Base-by-base conservation (phyloP, 2,329 filamentous ascomycete genomes). In the Cladosporium sp. region DNA sequence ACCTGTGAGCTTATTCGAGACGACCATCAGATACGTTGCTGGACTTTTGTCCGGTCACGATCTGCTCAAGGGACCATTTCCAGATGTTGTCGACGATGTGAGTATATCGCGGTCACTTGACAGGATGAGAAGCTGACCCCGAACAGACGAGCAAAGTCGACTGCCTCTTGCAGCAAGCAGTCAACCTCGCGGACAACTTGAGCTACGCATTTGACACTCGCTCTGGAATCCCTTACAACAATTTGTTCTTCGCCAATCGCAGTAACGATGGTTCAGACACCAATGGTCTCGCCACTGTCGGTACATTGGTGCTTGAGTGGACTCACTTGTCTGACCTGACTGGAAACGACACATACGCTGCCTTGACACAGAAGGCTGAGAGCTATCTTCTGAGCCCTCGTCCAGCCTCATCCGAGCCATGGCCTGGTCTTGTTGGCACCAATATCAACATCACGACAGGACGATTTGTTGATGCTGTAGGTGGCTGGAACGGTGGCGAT, bases 11-110 rank as follows among this genome's bases (percentile, higher is more conserved):
- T 74, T 96, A 7, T 96, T 96, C 67, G 92, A 96, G 74, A 95
- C 90, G 0, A 96, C 90, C 0, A 96, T 96, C 68, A 86, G 92
- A 28, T 96, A 96, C 67, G 76, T 96, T 1, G 92, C 84, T 9
- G 92, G 91, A 15, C 80, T 96, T 66, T 70, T 96, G 8, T 89
- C 91, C 2, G 89, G 80, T 3, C 88, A 89, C 66, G 88, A 90
- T 69, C 80, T 96, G 51, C 76, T 96, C 49, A 86, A 78, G 1
- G 89, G 88, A 0, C 88, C 88, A 1, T 78, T 86, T 17, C 75
- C 78, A 15, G 64, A 79, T 34, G 74, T 87, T 14, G 78, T 59
- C 12, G 58, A 63, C 0, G 54, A 56, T 19, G 54, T 56, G 15
- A 56, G 54, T 28, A 9, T 36, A 2, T 14, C 14, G n/a, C 12